Percentiles rank a stretch among this genome's conserved stretches.
phyloP scores from a whole-genome alignment of 495 filamentous ascomycete genomes.

The Penicillium waksmanii region DNA sequence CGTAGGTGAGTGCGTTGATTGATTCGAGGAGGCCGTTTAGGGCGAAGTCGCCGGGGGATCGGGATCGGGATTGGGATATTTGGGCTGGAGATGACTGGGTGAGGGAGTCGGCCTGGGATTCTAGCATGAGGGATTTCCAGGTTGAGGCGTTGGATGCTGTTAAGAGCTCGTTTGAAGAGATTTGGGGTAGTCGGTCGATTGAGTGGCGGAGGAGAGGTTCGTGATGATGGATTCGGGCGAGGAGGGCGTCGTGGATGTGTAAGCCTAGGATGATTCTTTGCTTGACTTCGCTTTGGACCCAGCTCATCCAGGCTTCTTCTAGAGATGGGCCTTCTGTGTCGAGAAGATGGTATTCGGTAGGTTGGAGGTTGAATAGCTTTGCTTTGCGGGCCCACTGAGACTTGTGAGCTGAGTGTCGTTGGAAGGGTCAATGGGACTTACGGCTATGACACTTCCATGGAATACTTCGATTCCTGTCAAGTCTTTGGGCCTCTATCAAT shows the following conservation, averaged over 20 bases:
- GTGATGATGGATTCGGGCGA: slow-evolving; percentile 33
- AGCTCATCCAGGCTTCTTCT: slow-evolving; percentile 20
- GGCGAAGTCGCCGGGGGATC: slow-evolving; percentile 9
- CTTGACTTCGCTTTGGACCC: slow-evolving; percentile 25
- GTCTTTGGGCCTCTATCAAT: slow-evolving; percentile 28
- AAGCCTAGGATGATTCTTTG: slow-evolving; percentile 24
- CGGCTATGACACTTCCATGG: slow-evolving; percentile 38
- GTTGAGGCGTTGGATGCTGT: slow-evolving; percentile 31
- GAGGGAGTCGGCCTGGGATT: neutral
- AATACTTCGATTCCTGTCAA: slow-evolving; percentile 34
- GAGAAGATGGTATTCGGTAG: slow-evolving; percentile 10
- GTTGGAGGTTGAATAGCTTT: slow-evolving; percentile 7
- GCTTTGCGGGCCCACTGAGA: slow-evolving; percentile 29
- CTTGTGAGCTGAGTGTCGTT: neutral
- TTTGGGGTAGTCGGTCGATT: slow-evolving; percentile 18
- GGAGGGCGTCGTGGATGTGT: slow-evolving; percentile 35
- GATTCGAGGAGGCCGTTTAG: slow-evolving; percentile 19
- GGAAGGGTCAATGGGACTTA: neutral
- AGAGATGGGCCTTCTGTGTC: slow-evolving; percentile 16
- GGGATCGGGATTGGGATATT: no score
- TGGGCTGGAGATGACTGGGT: neutral
- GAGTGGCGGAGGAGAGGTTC: slow-evolving; percentile 31
- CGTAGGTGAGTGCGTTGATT: slow-evolving; percentile 16
- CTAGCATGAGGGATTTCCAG: slow-evolving; percentile 25
- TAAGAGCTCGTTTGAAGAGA: slow-evolving; percentile 31